These are phyloP conservation scores for Fraxinus floribunda DNA, from an alignment of 305 asterid species.

Conservation along the genomic window DNA sequence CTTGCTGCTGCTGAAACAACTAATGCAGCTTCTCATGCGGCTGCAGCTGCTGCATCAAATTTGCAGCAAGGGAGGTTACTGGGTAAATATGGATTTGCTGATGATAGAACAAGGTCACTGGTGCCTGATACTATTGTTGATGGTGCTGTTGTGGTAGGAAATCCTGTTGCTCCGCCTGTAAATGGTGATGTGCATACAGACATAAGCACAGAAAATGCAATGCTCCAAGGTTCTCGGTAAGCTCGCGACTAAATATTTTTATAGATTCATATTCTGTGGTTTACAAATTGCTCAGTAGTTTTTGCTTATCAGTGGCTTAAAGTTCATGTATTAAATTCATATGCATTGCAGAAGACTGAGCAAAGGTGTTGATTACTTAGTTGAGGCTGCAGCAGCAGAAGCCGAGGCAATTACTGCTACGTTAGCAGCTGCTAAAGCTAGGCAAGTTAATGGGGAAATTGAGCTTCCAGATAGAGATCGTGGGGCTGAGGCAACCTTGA, in stretches of 20 bases:
- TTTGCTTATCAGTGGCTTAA: conserved; percentile 15
- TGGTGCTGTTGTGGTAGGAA: conserved; percentile 85
- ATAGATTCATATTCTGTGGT: neutral
- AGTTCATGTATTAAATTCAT: conserved; percentile 25
- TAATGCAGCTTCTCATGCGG: conserved; percentile 92
- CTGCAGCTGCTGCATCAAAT: conserved; percentile 79
- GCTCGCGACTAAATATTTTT: conserved; percentile 20
- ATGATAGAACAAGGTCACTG: conserved; percentile 63
- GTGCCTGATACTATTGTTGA: conserved; percentile 57
- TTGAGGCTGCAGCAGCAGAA: conserved; percentile 96
- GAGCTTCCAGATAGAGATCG: conserved; percentile 89
- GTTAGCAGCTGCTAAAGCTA: conserved; percentile 94
- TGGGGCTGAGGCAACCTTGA: conserved; percentile 79
- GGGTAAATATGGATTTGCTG: conserved; percentile 65
- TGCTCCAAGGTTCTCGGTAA: conserved; percentile 78
- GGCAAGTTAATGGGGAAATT: conserved; percentile 82
- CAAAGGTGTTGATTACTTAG: conserved; percentile 91
- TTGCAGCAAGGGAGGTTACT: conserved; percentile 63
- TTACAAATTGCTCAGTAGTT: conserved; percentile 11
- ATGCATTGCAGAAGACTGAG: conserved; percentile 50
- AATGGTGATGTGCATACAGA: conserved; percentile 85
- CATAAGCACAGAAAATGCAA: conserved; percentile 82
- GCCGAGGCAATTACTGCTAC: conserved; percentile 96
- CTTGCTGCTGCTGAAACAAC: conserved; percentile 98
- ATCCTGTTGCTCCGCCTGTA: conserved; percentile 79